Evolutionary conservation across 164 flowering plant species (phyloP), one percentile per base, ranked within the genome.

Genomic region (Cinnamomum chago): DNA sequence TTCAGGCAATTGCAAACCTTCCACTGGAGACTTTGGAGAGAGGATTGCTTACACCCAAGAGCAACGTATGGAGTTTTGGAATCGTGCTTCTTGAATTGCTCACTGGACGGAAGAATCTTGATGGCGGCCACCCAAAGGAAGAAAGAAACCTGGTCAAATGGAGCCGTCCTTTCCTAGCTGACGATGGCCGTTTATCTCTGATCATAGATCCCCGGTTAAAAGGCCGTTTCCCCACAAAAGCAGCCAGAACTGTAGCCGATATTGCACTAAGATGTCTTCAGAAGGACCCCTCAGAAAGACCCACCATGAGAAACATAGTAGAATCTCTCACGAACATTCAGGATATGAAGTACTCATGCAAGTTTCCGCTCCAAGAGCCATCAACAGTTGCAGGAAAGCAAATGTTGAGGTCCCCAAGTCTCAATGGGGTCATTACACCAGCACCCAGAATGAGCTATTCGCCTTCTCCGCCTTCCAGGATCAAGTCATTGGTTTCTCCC

Each of bases 21-120:
- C 90, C 99, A 1, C 87, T 86, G 68, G 99, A 95, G 86, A 93
- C 98, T 17, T 60, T 87, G 25, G 99, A 93, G 82, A 87, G 84
- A 77, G 99, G 97, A 76, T 50, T 90, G 75, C 87, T 95, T 24
- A 93, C 99, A 4, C 98, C 99, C 20, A 95, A 93, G 83, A 95
- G 97, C 86, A 93, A 95, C 58, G 99, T 93, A 1, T 95, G 91
- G 90, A 88, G 98, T 75, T 95, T 90, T 71, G 99, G 98, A 7
- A 83, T 93, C 30, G 88, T 93, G 70, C 93, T 95, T 71, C 92
- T 95, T 28, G 99, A 95, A 73, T 72, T 95, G 35, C 89, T 95
- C 0, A 95, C 99, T 14, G 99, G 99, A 23, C 78, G 95, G 74
- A 90, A 80, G 82, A 90, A 92, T 78, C 86, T 89, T 23, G 97